Conservation (phyloP, 805 yeast species). For the Candida patagonica region DNA sequence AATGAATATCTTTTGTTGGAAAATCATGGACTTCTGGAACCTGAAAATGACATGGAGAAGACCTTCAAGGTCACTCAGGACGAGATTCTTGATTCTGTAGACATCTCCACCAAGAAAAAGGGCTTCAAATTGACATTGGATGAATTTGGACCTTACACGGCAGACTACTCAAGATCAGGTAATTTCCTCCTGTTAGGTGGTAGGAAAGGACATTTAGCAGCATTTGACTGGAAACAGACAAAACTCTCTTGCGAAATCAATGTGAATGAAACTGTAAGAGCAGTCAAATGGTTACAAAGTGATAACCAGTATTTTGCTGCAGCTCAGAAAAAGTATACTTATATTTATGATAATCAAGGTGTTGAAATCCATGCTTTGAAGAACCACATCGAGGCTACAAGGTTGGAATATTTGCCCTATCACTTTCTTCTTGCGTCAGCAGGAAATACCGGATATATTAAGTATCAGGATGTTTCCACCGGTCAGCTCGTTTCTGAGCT, state of each 20-base stretch:
- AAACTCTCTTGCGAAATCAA: conserved; percentile 70
- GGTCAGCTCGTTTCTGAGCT: conserved; percentile 78
- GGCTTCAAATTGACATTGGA: conserved; percentile 59
- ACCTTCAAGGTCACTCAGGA: conserved; percentile 78
- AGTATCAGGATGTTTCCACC: conserved; percentile 92
- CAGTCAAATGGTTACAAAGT: conserved; percentile 83
- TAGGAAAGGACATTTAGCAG: conserved; percentile 86
- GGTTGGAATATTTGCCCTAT: conserved; percentile 82
- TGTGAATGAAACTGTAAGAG: conserved; percentile 81
- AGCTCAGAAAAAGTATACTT: conserved; percentile 92
- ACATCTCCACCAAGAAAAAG: conserved; percentile 63
- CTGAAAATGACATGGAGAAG: conserved; percentile 87
- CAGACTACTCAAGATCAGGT: conserved; percentile 83
- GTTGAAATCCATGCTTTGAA: conserved; percentile 84
- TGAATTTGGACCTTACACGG: conserved; percentile 77
- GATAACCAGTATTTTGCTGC: conserved; percentile 85
- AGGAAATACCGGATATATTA: conserved; percentile 80
- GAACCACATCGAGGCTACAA: conserved; percentile 79
- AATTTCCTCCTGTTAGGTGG: conserved; percentile 81
- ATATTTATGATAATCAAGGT: conserved; percentile 85
- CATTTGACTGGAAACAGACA: conserved; percentile 93
- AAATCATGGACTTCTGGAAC: conserved; percentile 77
- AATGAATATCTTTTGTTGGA: conserved; percentile 72
- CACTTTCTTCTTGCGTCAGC: conserved; percentile 82
- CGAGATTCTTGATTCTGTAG: conserved; percentile 70